Evolutionary conservation across 106 monocot species (phyloP), one percentile per base, ranked within the genome.

Genomic region (Vanilla planifolia): DNA sequence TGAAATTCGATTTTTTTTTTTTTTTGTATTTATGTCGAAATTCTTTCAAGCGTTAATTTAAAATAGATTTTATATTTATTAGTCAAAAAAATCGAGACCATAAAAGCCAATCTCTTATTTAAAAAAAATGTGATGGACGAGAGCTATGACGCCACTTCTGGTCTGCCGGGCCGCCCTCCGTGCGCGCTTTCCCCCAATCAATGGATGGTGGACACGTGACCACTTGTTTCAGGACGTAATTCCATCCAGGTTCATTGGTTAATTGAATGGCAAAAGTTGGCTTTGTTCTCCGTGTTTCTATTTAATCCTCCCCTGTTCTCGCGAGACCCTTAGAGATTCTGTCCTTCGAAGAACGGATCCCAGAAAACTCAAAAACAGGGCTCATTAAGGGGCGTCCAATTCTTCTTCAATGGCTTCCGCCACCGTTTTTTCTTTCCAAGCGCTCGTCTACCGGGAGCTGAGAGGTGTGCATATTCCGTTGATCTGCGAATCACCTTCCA

Each of bases 391-490:
- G 32, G 7, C 30, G n/a, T 6, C 53, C 14, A 35, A 57, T 34
- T 21, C 35, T 0, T 57, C 21, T 57, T 21, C 57, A 33, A 57
- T 57, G 57, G 57, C 57, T 5, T 35, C 57, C 35, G 57, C 57
- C 35, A 8, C 57, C 35, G 57, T 21, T 2, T 34, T 57, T 9
- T 57, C 57, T 19, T 57, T 35, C 13, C 33, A 17, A 8, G 17
- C 57, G 8, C 33, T 57, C 21, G 20, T 57, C 57, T 20, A n/a
- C 20, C 8, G 57, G 34, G 35, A 57, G 9, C 57, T 20, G 34
- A 57, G 35, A 35, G 57, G 57, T 57, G 35, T 20, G 57, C 34
- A 2, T 33, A 36, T 57, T 17, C 13, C 10, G 4, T 33, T 16
- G 14, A 17, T 4, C 37, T 37, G 37, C 9, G 4, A 5, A 4